Evolutionary conservation across 345 rosid species (phyloP).

Genomic region (Clarkia xantiana): DNA sequence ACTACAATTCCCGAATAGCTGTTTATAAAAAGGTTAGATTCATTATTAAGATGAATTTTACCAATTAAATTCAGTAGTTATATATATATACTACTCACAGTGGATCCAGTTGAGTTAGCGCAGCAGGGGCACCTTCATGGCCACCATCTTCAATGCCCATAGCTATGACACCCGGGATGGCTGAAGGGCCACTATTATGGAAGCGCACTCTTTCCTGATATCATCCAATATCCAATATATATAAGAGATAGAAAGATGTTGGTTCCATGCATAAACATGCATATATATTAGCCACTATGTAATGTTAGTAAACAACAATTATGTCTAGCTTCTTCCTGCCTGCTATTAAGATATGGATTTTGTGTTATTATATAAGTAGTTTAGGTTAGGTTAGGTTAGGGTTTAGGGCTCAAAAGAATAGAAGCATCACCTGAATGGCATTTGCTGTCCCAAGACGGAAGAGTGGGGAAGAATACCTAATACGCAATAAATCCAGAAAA

Average conservation of each 20-base stretch:
- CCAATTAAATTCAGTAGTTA: neutral
- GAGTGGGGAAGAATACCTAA: conserved; percentile 86
- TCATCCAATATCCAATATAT: too few species aligned
- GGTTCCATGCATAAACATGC: too few species aligned
- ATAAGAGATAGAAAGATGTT: too few species aligned
- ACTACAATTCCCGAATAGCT: conserved; percentile 60
- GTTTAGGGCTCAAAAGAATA: neutral
- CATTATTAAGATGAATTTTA: conserved; percentile 2
- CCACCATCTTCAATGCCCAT: conserved; percentile 83
- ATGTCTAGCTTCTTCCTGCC: too few species aligned
- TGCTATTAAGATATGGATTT: neutral
- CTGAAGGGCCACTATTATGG: conserved; percentile 62
- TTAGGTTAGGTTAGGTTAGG: neutral
- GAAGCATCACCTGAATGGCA: conserved; percentile 53
- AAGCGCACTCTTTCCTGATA: conserved; percentile 52
- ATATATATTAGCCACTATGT: too few species aligned
- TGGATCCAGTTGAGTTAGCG: conserved; percentile 58
- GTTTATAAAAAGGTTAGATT: conserved; percentile 10
- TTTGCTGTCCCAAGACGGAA: conserved; percentile 62
- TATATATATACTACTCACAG: conserved; percentile 24
- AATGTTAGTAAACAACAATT: too few species aligned
- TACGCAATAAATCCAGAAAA: conserved; percentile 46
- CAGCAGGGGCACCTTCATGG: conserved; percentile 36
- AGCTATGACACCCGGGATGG: conserved; percentile 61
- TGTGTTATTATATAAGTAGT: neutral